phyloP scores from a whole-genome alignment of 2,329 filamentous ascomycete genomes.

The Pestalotiopsis fici region DNA sequence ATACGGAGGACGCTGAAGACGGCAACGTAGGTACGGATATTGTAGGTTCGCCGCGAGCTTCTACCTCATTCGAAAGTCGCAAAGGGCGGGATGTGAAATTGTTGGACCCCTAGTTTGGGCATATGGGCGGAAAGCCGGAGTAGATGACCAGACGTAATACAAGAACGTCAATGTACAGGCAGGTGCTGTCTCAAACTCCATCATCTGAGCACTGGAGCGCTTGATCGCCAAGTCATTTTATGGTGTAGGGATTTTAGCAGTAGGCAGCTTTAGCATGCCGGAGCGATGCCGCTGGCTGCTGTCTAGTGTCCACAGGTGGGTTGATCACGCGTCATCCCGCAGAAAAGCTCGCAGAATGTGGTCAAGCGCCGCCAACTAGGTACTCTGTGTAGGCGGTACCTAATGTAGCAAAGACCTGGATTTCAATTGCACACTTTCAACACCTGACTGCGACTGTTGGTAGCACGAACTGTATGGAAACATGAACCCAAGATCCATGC shows the following conservation, averaged over 20 bases:
- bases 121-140: neutral
- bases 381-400: neutral
- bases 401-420: neutral
- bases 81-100: no score
- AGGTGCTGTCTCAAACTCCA: neutral
- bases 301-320: neutral
- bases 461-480: no score
- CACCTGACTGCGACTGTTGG: no score
- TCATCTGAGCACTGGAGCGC: neutral
- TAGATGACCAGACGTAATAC: neutral
- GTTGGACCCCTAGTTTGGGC: neutral
- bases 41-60: no score
- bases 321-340: slow-evolving; percentile 1
- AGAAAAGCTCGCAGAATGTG: neutral
- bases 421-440: neutral
- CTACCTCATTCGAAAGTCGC: no score
- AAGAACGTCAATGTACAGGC: neutral
- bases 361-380: neutral
- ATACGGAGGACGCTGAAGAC: neutral
- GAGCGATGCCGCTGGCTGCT: neutral
- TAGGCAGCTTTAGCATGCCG: neutral
- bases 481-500: no score
- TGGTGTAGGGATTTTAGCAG: neutral
- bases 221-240: neutral
- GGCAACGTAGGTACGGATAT: no score